Conservation (phyloP, 2,329 filamentous ascomycete genomes). For the Neocucurbitaria cava region DNA sequence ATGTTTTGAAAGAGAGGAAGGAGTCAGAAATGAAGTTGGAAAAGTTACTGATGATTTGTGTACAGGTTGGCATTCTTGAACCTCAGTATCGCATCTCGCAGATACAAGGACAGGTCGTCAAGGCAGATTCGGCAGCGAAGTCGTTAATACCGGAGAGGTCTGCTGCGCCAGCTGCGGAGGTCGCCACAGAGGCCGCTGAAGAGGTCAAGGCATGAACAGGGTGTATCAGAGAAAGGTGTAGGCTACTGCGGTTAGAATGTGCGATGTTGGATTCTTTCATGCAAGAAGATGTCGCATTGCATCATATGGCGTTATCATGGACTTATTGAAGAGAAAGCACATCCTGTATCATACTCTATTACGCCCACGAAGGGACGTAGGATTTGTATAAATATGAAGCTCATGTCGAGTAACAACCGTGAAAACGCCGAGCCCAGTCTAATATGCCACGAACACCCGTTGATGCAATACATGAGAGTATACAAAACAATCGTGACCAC, state of each 20-base stretch:
- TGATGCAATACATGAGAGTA: not conserved
- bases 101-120: constrained; percentile 40
- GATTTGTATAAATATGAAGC: constrained; percentile 1
- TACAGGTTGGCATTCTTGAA: constrained; percentile 46
- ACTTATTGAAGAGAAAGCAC: not conserved
- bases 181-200: not conserved
- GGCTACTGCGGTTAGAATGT: not conserved
- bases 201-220: not conserved
- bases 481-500: not conserved
- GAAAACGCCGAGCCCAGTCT: not conserved
- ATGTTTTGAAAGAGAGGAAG: not conserved
- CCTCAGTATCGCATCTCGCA: constrained; percentile 45
- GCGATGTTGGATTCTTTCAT: not conserved
- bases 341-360: constrained; percentile 1
- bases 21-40: not conserved
- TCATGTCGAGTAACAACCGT: not conserved
- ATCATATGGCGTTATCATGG: constrained; percentile 14
- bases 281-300: constrained; percentile 2
- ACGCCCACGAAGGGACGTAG: not conserved
- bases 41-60: not conserved
- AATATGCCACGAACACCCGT: constrained; percentile 1
- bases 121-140: constrained; percentile 39
- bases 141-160: constrained; percentile 28
- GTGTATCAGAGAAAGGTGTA: not conserved
- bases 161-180: not conserved